Base-by-base conservation (phyloP, 2,329 filamentous ascomycete genomes). In the Penicillium rolfsii region DNA sequence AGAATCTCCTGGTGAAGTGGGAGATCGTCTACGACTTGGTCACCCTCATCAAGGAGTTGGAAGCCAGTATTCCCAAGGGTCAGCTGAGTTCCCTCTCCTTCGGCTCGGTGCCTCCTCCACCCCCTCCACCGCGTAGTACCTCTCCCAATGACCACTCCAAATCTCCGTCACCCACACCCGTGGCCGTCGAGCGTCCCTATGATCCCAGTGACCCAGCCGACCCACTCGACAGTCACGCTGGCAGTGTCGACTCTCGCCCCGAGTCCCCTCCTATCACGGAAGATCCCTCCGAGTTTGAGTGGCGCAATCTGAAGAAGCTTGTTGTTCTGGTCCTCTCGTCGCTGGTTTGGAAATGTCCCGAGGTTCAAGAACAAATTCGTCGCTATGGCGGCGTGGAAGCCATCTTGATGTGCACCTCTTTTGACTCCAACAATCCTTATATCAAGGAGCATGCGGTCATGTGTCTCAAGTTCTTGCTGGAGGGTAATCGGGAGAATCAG, bases 351-450 rank as follows among this genome's bases (percentile, higher is more conserved):
- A 95, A 95, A 52, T 91, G 90, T 68, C 85, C 89, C 0, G 85
- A 87, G 8, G 93, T 97, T 0, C 94, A 98, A 76, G 87, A 90
- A 69, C 94, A 97, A 74, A 91, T 98, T 64, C 86, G 96, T 48
- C 85, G 88, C 52, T 87, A 94, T 69, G 91, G 92, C 65, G 94
- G 94, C 45, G 90, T 98, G 46, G 91, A 96, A 67, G 89, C 91
- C 0, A 84, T 98, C 22, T 85, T 97, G 16, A 93, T 93, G 71
- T 97, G 93, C 77, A 97, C 93, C 70, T 86, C 88, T 35, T 95
- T 95, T 73, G 94, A 98, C 73, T 92, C 94, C 68, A 88, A 96
- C 77, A 97, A 97, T 72, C 92, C 93, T 0, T 97, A 94, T 73
- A 93, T 96, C 64, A 91, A 94, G 70, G 94, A 98, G 76, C 91